Conservation (phyloP, 306 rosid genomes). For the Prunus mongolica region DNA sequence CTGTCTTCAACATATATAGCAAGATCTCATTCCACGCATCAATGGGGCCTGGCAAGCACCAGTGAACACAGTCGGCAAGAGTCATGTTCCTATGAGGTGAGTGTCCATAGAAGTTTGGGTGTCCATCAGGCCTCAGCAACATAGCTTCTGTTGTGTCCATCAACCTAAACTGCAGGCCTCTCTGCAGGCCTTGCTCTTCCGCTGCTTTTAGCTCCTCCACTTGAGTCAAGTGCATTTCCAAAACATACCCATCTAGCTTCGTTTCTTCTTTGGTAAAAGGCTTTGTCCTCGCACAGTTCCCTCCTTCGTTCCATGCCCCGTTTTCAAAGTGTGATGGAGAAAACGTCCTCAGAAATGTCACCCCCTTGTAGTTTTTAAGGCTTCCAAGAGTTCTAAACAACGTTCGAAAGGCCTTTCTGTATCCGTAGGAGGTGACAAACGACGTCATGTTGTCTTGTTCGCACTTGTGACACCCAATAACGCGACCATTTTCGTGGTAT, state of each 20-base stretch:
- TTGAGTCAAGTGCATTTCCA: constrained; percentile 45
- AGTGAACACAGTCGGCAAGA: constrained; percentile 72
- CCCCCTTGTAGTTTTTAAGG: constrained; percentile 51
- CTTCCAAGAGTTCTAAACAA: constrained; percentile 39
- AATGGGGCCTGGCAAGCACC: constrained; percentile 88
- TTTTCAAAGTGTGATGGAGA: constrained; percentile 87
- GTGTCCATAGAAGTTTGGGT: constrained; percentile 65
- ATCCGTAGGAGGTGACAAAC: constrained; percentile 38
- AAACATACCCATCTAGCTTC: constrained; percentile 25
- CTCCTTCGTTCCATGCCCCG: constrained; percentile 87
- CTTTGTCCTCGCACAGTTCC: constrained; percentile 62
- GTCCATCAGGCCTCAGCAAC: constrained; percentile 88
- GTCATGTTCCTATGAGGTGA: constrained; percentile 40
- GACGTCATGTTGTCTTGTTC: constrained; percentile 36
- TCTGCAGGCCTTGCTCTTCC: constrained; percentile 33
- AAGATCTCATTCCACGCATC: constrained; percentile 91
- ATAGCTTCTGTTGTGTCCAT: constrained; percentile 66
- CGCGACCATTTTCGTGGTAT: constrained; percentile 43
- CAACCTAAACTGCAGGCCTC: constrained; percentile 49
- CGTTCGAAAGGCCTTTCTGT: constrained; percentile 63
- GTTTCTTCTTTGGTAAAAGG: constrained; percentile 55
- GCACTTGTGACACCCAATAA: constrained; percentile 65
- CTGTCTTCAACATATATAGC: constrained; percentile 44
- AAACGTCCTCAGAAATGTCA: constrained; percentile 76
- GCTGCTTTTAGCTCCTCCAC: constrained; percentile 58